Percentiles rank a stretch among this genome's conserved stretches.
phyloP scores from a whole-genome alignment of 1,139 yeast species.

The Yamadazyma mexicana region DNA sequence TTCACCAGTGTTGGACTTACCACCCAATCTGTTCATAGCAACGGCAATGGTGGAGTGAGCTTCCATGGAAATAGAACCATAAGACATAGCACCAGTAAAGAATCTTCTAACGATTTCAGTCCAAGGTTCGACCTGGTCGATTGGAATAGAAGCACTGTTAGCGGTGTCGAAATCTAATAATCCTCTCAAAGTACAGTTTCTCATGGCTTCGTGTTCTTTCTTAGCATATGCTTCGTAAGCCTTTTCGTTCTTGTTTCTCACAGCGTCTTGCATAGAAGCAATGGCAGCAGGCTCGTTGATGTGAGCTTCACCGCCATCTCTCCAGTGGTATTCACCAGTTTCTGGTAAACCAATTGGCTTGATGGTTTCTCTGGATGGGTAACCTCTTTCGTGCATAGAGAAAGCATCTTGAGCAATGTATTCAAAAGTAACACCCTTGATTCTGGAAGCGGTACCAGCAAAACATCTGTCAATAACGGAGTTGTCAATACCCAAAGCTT shows the following conservation, averaged over 20 bases:
- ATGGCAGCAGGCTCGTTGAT: conserved; percentile 93
- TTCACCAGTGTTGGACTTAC: conserved; percentile 97
- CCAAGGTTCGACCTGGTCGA: conserved; percentile 99
- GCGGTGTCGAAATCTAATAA: conserved; percentile 85
- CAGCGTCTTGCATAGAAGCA: conserved; percentile 95
- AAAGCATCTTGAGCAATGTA: conserved; percentile 96
- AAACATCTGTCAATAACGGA: conserved; percentile 94
- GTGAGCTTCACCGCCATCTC: conserved; percentile 98
- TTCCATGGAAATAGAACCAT: conserved; percentile 98
- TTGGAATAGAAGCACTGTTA: conserved; percentile 70
- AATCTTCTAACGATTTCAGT: conserved; percentile 97
- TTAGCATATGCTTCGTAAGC: conserved; percentile 90
- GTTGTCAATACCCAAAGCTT: conserved; percentile 93
- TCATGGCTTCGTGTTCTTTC: conserved; percentile 89
- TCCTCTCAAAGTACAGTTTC: conserved; percentile 92
- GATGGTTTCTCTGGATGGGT: conserved; percentile 72
- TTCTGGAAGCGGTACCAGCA: conserved; percentile 96
- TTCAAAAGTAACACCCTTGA: conserved; percentile 92
- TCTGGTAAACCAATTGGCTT: conserved; percentile 81
- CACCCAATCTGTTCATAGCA: conserved; percentile 97
- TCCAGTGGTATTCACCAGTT: conserved; percentile 97
- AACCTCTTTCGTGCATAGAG: conserved; percentile 90
- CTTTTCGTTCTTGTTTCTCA: conserved; percentile 88
- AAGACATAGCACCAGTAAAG: conserved; percentile 99
- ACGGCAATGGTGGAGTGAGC: conserved; percentile 97